Evolutionary conservation across 306 rosid species (phyloP).

Genomic region (Purshia tridentata): DNA sequence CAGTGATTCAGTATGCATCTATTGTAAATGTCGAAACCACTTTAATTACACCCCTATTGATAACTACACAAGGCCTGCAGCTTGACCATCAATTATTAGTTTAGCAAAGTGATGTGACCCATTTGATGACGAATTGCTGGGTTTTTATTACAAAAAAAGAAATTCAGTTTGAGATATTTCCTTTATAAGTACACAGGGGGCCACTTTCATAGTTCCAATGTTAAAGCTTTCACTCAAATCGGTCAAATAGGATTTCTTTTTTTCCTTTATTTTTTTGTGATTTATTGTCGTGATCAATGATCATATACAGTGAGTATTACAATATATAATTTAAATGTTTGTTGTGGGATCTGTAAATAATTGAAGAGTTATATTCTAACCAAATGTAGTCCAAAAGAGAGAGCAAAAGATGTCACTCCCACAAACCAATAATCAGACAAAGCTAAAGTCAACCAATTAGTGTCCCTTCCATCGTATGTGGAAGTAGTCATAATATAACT

Average conservation of each 20-base stretch:
- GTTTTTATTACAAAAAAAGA: neutral
- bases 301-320: neutral
- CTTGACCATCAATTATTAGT: constrained; percentile 9
- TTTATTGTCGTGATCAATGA: too few relatives aligned
- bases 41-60: constrained; percentile 4
- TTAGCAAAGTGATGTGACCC: constrained; percentile 7
- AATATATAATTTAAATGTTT: neutral
- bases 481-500: neutral
- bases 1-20: neutral
- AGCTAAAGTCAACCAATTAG: constrained; percentile 2
- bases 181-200: neutral
- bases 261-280: too few relatives aligned
- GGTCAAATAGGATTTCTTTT: neutral
- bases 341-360: neutral
- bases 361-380: neutral
- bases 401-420: neutral
- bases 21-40: constrained; percentile 10
- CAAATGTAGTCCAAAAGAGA: neutral
- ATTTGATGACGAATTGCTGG: constrained; percentile 6
- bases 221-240: constrained; percentile 7
- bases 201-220: neutral
- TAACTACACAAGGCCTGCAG: constrained; percentile 2
- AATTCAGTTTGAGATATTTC: neutral
- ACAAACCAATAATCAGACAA: neutral
- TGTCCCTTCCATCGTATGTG: neutral